phyloP scores from a whole-genome alignment of 1,284 basidiomycete species.

The Meira nashicola region DNA sequence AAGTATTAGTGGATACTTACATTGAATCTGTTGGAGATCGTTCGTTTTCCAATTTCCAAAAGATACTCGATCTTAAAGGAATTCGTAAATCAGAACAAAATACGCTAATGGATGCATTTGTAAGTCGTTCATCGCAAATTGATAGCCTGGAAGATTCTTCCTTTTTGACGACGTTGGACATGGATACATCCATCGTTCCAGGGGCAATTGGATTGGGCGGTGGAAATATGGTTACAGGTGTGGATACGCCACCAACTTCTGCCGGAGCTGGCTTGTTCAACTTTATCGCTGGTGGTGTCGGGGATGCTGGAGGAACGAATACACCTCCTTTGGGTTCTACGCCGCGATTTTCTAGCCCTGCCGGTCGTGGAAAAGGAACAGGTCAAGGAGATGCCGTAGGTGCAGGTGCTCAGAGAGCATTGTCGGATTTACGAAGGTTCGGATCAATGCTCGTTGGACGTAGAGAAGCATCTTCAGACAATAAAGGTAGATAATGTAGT shows the following conservation, averaged over 20 bases:
- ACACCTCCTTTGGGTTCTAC: neutral
- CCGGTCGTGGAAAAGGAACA: neutral
- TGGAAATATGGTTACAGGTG: neutral
- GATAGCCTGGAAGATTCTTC: conserved; percentile 77
- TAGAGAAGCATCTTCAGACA: neutral
- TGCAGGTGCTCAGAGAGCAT: conserved; percentile 1
- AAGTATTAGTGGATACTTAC: conserved; percentile 35
- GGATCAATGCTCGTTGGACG: conserved; percentile 8
- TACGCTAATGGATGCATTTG: conserved; percentile 80
- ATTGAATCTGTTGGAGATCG: conserved; percentile 36
- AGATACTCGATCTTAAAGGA: conserved; percentile 92
- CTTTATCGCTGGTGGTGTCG: neutral
- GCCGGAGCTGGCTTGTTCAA: neutral
- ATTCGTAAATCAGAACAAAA: conserved; percentile 81
- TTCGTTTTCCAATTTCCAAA: conserved; percentile 62
- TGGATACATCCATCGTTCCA: conserved; percentile 2
- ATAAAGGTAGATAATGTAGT: neutral
- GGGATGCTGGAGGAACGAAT: neutral
- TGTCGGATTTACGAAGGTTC: conserved; percentile 7
- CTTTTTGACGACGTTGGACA: conserved; percentile 57
- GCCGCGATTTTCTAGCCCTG: neutral
- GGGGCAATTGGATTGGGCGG: neutral
- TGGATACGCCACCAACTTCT: neutral
- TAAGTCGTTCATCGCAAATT: conserved; percentile 82
- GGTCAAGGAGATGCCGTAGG: neutral